These are phyloP conservation scores for Quercus alba DNA, from an alignment of 306 rosid genomes.

Conservation along the genomic window DNA sequence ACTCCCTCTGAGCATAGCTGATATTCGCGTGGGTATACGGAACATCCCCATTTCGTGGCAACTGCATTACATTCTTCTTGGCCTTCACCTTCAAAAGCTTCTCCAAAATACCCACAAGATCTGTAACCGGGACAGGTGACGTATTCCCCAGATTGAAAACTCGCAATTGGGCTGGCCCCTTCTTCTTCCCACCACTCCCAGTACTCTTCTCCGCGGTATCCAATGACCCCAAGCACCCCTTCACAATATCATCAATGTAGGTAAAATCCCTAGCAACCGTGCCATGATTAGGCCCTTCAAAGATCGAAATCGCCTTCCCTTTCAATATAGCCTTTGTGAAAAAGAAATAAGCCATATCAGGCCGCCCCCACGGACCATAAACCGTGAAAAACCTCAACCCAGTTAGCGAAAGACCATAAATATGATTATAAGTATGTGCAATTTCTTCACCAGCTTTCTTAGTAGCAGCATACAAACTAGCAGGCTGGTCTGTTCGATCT, in stretches of 20 bases:
- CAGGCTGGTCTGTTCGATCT: slow-evolving; percentile 91
- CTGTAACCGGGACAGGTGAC: slow-evolving; percentile 80
- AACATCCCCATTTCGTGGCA: slow-evolving; percentile 96
- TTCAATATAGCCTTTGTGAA: slow-evolving; percentile 85
- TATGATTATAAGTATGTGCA: slow-evolving; percentile 93
- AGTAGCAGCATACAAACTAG: slow-evolving; percentile 92
- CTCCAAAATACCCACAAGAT: slow-evolving; percentile 91
- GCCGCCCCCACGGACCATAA: slow-evolving; percentile 99
- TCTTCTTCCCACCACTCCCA: slow-evolving; percentile 96
- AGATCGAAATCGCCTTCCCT: slow-evolving; percentile 74
- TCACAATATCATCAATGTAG: slow-evolving; percentile 94
- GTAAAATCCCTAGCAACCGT: slow-evolving; percentile 95
- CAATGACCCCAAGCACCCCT: slow-evolving; percentile 85
- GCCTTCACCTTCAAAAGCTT: slow-evolving; percentile 90
- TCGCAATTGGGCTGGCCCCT: slow-evolving; percentile 81
- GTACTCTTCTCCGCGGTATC: slow-evolving; percentile 97
- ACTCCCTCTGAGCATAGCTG: slow-evolving; percentile 80
- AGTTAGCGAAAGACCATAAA: slow-evolving; percentile 86
- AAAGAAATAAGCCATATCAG: slow-evolving; percentile 96
- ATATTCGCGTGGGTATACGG: slow-evolving; percentile 93
- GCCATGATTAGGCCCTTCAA: slow-evolving; percentile 83
- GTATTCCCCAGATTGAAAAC: slow-evolving; percentile 95
- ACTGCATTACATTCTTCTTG: slow-evolving; percentile 63
- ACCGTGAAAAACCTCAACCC: slow-evolving; percentile 92
- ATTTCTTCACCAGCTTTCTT: slow-evolving; percentile 99